A percentile compares a stretch with the other conserved stretches of the same genome.
Conservation (phyloP, 495 filamentous ascomycete species). For the Penicillium subrubescens region DNA sequence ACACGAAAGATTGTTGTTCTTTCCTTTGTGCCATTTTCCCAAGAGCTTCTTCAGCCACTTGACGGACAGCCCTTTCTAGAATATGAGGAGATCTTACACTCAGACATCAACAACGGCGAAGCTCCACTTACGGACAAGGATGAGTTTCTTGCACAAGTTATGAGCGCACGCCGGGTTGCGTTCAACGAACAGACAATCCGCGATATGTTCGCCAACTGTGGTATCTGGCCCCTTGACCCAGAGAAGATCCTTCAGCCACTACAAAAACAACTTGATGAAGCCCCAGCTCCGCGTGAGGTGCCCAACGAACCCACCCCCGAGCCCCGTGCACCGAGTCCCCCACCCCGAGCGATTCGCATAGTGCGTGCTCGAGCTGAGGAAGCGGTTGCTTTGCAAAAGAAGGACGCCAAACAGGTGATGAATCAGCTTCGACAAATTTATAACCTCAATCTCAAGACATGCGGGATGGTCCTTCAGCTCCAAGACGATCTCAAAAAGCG, state of each 20-base stretch:
- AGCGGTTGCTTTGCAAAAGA: background rate
- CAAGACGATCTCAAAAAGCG: background rate
- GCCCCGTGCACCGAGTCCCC: slow-evolving; percentile 3
- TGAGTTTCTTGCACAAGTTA: background rate
- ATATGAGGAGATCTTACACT: background rate
- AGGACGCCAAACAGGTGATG: background rate
- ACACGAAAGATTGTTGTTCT: background rate
- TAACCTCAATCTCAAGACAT: background rate
- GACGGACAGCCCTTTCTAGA: background rate
- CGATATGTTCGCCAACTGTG: background rate
- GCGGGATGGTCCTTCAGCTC: background rate
- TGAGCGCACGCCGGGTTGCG: background rate
- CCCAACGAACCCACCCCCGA: too few relatives aligned
- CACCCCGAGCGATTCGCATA: background rate
- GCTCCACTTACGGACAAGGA: background rate
- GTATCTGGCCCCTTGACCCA: background rate
- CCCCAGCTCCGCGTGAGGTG: background rate
- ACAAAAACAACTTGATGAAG: background rate
- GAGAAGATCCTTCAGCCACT: background rate
- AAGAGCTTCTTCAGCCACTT: background rate
- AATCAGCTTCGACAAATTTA: background rate
- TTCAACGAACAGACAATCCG: background rate
- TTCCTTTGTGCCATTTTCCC: background rate
- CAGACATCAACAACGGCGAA: background rate
- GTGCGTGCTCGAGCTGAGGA: background rate